Evolutionary conservation across 306 rosid species (phyloP).

Genomic region (Lupinus albus): DNA sequence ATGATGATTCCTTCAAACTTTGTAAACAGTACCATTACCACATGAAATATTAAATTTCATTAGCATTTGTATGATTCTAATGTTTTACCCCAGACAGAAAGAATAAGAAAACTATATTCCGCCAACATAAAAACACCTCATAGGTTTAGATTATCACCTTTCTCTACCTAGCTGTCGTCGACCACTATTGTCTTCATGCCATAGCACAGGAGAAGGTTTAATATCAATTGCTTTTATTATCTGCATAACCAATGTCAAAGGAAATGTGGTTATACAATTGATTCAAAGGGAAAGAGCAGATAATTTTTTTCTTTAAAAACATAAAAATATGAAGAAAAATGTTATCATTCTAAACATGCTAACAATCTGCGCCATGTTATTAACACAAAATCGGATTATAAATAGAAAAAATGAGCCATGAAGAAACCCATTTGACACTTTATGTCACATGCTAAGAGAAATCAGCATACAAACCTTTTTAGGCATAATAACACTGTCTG

Average conservation of each 20-base stretch:
- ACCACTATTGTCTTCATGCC: constrained; percentile 87
- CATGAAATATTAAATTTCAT: constrained; percentile 20
- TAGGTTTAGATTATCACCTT: constrained; percentile 57
- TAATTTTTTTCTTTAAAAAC: constrained; percentile 12
- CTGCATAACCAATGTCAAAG: constrained; percentile 50
- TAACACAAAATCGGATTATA: constrained; percentile 1
- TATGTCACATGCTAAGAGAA: constrained; percentile 32
- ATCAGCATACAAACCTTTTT: constrained; percentile 58
- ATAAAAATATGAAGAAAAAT: constrained; percentile 4
- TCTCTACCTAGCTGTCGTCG: constrained; percentile 79
- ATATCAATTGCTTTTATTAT: constrained; percentile 69
- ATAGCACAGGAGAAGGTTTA: constrained; percentile 74
- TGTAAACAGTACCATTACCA: background rate
- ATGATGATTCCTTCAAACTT: constrained; percentile 9
- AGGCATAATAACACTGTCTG: constrained; percentile 71
- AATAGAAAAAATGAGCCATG: constrained; percentile 17
- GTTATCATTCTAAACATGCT: constrained; percentile 6
- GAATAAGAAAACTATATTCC: constrained; percentile 17
- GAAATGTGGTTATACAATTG: constrained; percentile 22
- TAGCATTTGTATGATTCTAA: background rate
- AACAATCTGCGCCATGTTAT: constrained; percentile 23
- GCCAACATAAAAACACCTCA: constrained; percentile 17
- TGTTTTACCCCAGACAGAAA: constrained; percentile 28
- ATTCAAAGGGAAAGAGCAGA: constrained; percentile 16
- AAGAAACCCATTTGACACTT: constrained; percentile 14